Evolutionary conservation across 2,329 filamentous ascomycete genomes (phyloP).

Genomic region (Cladophialophora chaetospira): DNA sequence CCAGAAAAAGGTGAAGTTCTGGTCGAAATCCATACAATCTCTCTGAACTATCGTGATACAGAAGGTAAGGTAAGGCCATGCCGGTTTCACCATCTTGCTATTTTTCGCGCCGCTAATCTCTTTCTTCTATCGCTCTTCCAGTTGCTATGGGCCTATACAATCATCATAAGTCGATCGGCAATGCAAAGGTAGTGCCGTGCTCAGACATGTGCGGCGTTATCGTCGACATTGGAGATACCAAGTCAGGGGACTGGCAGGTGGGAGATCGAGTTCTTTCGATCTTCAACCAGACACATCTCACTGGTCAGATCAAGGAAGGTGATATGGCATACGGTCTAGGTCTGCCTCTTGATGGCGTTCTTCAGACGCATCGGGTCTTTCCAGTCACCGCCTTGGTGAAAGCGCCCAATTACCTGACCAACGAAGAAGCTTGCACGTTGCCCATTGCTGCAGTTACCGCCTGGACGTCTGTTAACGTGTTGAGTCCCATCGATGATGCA

Average conservation of each 20-base stretch:
- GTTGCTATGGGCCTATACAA: constrained; percentile 23
- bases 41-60: constrained; percentile 54
- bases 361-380: constrained; percentile 49
- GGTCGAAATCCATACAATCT: constrained; percentile 60
- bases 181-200: constrained; percentile 35
- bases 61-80: constrained; percentile 32
- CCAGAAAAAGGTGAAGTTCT: constrained; percentile 59
- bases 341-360: constrained; percentile 42
- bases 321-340: constrained; percentile 45
- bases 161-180: constrained; percentile 20
- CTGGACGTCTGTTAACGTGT: constrained; percentile 53
- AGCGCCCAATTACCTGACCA: constrained; percentile 45
- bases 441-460: constrained; percentile 53
- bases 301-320: constrained; percentile 37
- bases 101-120: background rate
- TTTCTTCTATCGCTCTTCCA: background rate
- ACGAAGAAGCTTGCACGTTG: constrained; percentile 44
- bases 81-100: too few relatives aligned
- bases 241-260: constrained; percentile 36
- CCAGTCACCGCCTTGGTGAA: constrained; percentile 45
- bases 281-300: constrained; percentile 45
- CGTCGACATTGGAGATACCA: constrained; percentile 40
- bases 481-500: constrained; percentile 47
- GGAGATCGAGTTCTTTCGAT: constrained; percentile 46
- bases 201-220: constrained; percentile 50